Percentiles rank a stretch among this genome's conserved stretches.
phyloP scores from a whole-genome alignment of 2,329 filamentous ascomycete species.

The Hypoxylon sp. region DNA sequence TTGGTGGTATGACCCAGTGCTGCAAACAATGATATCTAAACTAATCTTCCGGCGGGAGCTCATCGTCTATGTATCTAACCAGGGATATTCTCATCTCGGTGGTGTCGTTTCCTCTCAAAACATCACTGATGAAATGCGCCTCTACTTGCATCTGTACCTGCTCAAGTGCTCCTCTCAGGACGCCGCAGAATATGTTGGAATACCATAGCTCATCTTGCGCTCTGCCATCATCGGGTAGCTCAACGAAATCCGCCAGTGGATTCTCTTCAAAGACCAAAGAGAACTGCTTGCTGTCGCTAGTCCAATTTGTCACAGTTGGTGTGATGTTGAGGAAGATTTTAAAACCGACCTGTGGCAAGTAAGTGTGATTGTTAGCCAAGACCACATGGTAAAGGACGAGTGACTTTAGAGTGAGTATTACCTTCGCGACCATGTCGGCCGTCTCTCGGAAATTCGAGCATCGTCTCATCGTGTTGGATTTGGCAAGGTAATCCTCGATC shows the following conservation, averaged over 20 bases:
- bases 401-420: conserved; percentile 48
- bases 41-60: conserved; percentile 93
- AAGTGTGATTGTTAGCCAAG: conserved; percentile 32
- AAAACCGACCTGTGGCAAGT: conserved; percentile 79
- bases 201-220: conserved; percentile 99
- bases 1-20: too few relatives aligned
- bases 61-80: conserved; percentile 94
- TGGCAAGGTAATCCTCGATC: conserved; percentile 97
- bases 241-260: conserved; percentile 95
- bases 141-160: conserved; percentile 99
- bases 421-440: conserved; percentile 95
- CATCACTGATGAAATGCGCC: conserved; percentile 93
- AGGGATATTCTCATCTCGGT: conserved; percentile 96
- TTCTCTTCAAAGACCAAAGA: conserved; percentile 97
- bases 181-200: conserved; percentile 94
- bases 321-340: conserved; percentile 99
- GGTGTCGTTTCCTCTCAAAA: conserved; percentile 90
- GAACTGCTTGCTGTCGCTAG: conserved; percentile 94
- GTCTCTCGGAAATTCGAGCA: conserved; percentile 96
- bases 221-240: conserved; percentile 92
- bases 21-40: too few relatives aligned
- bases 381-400: not conserved
- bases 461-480: conserved; percentile 86
- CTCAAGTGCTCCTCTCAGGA: conserved; percentile 88
- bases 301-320: conserved; percentile 94